Conservation (phyloP, 2,329 filamentous ascomycete species). For the Colletotrichum karsti region DNA sequence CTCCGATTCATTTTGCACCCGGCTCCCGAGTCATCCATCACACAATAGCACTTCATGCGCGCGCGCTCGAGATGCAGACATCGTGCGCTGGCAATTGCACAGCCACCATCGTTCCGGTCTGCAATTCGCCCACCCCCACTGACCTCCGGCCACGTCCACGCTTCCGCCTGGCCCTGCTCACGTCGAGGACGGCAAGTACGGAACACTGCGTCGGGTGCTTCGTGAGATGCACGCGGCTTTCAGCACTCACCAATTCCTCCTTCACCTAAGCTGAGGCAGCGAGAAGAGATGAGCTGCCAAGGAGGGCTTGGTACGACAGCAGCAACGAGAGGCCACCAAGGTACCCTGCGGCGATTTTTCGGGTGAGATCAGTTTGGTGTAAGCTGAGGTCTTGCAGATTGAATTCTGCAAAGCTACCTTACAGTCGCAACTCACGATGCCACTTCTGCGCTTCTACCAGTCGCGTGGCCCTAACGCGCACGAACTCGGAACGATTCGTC, state of each 20-base stretch:
- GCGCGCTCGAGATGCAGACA: not conserved
- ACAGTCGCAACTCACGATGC: not conserved
- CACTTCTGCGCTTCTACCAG: not conserved
- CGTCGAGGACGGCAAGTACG: not conserved
- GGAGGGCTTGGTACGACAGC: too few species aligned
- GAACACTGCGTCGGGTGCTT: not conserved
- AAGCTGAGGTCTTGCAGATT: too few species aligned
- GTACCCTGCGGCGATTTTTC: too few species aligned
- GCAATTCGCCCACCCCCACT: slow-evolving; percentile 7
- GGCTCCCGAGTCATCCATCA: slow-evolving; percentile 20
- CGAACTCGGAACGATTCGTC: slow-evolving; percentile 1
- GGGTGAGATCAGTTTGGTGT: too few species aligned
- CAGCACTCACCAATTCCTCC: not conserved
- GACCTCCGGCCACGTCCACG: not conserved
- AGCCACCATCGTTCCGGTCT: slow-evolving; percentile 18
- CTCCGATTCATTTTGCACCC: slow-evolving; percentile 13
- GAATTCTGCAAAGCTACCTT: not conserved
- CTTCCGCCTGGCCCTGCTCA: not conserved
- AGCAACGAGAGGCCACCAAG: too few species aligned
- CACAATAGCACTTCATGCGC: slow-evolving; percentile 11
- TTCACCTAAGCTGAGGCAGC: too few species aligned
- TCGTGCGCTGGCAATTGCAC: slow-evolving; percentile 23
- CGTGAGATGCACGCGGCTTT: not conserved
- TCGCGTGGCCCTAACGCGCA: not conserved
- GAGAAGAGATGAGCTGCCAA: too few species aligned